Evolutionary conservation across 495 filamentous ascomycete species (phyloP), one percentile per base, ranked within the genome.

Genomic region (Penicillium psychrofluorescens): DNA sequence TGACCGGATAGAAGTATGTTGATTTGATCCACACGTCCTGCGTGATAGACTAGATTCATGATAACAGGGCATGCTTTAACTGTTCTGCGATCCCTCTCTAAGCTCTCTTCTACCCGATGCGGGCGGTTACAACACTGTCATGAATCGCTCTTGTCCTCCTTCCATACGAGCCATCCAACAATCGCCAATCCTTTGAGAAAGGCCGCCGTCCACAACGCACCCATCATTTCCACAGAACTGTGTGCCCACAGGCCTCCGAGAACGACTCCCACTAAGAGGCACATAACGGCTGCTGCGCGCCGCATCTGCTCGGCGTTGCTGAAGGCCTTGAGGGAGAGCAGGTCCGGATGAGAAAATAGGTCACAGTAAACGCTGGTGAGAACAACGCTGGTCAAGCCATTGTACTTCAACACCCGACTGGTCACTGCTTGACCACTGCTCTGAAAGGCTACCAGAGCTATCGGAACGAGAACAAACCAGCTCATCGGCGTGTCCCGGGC

Each of bases 291-390:
- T 0, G 65, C 75, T 6, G 68, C 51, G 34, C 83, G 64, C 15
- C 79, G 69, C 51, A 82, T 79, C 41, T 83, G 56, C 55, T 86
- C 78, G 7, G 61, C 62, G 49, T 83, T 78, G 5, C 61, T 53
- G 27, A 68, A 35, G 1, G 63, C 41, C 13, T 43, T 50, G 0
- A 41, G 15, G 0, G 66, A 61, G 9, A 84, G 67, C 10, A 86
- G 45, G 13, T 77, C 70, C 30, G 68, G 67, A 41, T 85, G 77
- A 7, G 78, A 80, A 54, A 85, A 85, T 12, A 86, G 50, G 55
- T 88, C 84, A 51, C 80, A 83, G 61, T 85, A 86, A 40, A 81
- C 74, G 48, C 79, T 84, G 13, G 84, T 88, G 44, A 87, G 58
- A 22, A 86, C 84, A 9, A 86, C 83, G 53, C 78, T 83, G 0